Conservation (phyloP, 23 red algal species). For the Cyanidium caldarium region DNA sequence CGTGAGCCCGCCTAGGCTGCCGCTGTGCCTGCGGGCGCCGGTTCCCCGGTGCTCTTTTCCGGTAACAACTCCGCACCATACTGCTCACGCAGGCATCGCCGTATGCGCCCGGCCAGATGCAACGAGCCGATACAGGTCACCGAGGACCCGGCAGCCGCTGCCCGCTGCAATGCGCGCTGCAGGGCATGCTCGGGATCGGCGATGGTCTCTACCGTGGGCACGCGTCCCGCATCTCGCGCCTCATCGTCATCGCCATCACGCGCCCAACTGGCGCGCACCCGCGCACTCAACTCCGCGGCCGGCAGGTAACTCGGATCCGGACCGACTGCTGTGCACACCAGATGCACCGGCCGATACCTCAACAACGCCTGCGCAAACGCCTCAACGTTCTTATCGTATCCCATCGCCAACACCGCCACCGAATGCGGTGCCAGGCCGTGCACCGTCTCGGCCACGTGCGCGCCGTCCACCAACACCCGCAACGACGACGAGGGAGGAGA, state of each 20-base stretch:
- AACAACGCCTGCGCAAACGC: constrained; percentile 38
- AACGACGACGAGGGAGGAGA: neutral
- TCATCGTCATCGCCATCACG: neutral
- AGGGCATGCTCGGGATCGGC: constrained; percentile 31
- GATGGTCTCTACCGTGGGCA: neutral
- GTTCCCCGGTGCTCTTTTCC: too few species aligned
- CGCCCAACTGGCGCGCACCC: neutral
- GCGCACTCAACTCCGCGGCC: constrained; percentile 12
- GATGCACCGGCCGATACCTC: neutral
- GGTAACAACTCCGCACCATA: neutral
- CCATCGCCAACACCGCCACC: constrained; percentile 42
- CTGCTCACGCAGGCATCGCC: constrained; percentile 8
- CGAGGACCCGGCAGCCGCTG: neutral
- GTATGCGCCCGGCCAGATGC: constrained; percentile 60
- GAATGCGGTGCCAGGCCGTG: neutral
- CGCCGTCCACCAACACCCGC: constrained; percentile 55
- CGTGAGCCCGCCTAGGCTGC: too few species aligned
- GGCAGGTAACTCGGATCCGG: constrained; percentile 10
- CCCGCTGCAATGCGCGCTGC: constrained; percentile 9
- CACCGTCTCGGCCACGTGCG: constrained; percentile 53
- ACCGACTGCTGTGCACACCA: constrained; percentile 39
- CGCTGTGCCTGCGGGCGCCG: too few species aligned
- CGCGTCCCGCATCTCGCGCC: neutral
- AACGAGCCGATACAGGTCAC: constrained; percentile 58
- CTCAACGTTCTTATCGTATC: constrained; percentile 53